Evolutionary conservation across 257 asterid species (phyloP), one percentile per base, ranked within the genome.

Genomic region (Coffea eugenioides): DNA sequence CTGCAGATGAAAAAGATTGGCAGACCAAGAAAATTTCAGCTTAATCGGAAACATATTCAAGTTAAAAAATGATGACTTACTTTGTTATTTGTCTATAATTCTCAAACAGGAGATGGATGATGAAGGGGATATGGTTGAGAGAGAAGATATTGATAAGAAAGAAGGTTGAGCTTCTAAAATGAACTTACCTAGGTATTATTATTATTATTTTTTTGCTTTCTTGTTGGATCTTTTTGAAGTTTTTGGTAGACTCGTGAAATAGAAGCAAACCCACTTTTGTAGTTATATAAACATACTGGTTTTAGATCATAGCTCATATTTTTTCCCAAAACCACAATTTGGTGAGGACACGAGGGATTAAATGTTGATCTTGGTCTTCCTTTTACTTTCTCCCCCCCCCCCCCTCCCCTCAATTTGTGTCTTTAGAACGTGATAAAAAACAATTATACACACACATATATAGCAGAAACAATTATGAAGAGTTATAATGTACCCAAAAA

Each of bases 221-320:
- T 77, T 82, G 83, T 82, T 80, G 81, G 83, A 77, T 71, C 71
- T 80, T 81, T 73, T 82, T 80, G 81, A 90, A 89, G 85, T 82
- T 85, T 85, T 72, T 75, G 23, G 41, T 12, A 69, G 41, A 21
- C 72, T 21, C 15, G 71, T 74, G 68, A n/a, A n/a, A 7, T 72
- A 48, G 66, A 8, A 45, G 78, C 56, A 62, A 76, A 74, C 57
- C 39, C 3, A 71, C 75, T 46, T 23, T 11, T 11, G 6, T 49
- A 70, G 12, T 5, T 2, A 8, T 18, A 27, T 18, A 49, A 71
- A 15, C 10, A 61, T 5, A 11, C 1, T 71, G 9, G 2, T 11
- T 46, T 48, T 48, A 0, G 23, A 45, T 46, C 20, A 18, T 49
- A 18, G 71, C n/a, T 67, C 48, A 15, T 14, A 41, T n/a, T 71